Evolutionary conservation across 768 basidiomycete genomes (phyloP).

Genomic region (Phylloporus sp.): DNA sequence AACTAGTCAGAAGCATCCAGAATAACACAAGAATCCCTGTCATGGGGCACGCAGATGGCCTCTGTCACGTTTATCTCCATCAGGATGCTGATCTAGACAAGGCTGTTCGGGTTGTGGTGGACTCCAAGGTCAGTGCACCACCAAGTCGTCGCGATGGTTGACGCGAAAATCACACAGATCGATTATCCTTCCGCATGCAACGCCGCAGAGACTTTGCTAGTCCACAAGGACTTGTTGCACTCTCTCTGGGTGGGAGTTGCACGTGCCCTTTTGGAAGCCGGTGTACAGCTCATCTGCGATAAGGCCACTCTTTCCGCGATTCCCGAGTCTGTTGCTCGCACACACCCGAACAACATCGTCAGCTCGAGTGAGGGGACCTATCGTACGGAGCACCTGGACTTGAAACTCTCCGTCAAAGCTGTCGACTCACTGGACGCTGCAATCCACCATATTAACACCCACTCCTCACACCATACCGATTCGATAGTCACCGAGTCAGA

Average conservation of each 20-base stretch:
- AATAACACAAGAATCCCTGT: slow-evolving; percentile 90
- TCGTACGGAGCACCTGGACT: slow-evolving; percentile 82
- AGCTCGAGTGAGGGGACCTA: slow-evolving; percentile 64
- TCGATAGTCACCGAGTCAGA: slow-evolving; percentile 80
- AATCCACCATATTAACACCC: slow-evolving; percentile 84
- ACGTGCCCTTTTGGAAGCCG: slow-evolving; percentile 57
- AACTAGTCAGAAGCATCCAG: slow-evolving; percentile 84
- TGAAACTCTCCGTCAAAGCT: slow-evolving; percentile 76
- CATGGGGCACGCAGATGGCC: slow-evolving; percentile 98
- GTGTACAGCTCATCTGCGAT: slow-evolving; percentile 83
- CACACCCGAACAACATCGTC: slow-evolving; percentile 46
- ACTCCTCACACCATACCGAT: slow-evolving; percentile 96
- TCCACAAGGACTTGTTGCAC: slow-evolving; percentile 69
- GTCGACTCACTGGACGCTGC: slow-evolving; percentile 71
- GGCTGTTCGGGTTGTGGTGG: slow-evolving; percentile 76
- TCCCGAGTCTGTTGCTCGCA: slow-evolving; percentile 30
- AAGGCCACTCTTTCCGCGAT: slow-evolving; percentile 56
- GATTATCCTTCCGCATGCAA: slow-evolving; percentile 98
- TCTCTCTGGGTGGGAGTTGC: slow-evolving; percentile 85
- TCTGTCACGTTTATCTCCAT: slow-evolving; percentile 90
- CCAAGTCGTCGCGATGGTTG: not conserved
- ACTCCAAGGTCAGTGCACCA: slow-evolving; percentile 71
- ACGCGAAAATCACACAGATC: slow-evolving; percentile 43
- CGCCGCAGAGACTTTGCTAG: slow-evolving; percentile 80
- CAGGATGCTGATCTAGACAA: slow-evolving; percentile 74